Base-by-base conservation (phyloP, 2,329 filamentous ascomycete species). In the Corynespora cassiicola region DNA sequence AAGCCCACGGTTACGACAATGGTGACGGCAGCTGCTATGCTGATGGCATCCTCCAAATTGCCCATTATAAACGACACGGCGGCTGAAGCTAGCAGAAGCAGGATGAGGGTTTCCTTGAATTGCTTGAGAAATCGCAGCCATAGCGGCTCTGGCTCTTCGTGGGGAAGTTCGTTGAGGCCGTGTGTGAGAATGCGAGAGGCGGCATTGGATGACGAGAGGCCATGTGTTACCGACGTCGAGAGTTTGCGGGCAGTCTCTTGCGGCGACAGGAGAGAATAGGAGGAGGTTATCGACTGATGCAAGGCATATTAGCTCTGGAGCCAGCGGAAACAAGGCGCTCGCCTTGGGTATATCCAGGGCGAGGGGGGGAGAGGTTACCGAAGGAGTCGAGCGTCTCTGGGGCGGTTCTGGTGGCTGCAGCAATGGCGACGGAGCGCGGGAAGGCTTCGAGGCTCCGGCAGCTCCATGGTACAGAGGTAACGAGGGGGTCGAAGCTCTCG, bases 1-100 rank as follows among this genome's bases (percentile, higher is more conserved):
- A 99, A 99, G 2, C 92, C 94, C 26, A 99, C 94, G 0, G 87
- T 87, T 16, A 99, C 91, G 5, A 99, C 94, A 55, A 99, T 99
- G 17, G 91, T 96, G 15, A 99, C 94, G 2, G 94, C 94, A 20
- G 96, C 85, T 0, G 92, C 88, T 61, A 99, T 99, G 69, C 92
- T 97, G 57, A 99, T 74, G 5, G 92, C 92, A 72, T 99, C 95
- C 58, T 97, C 92, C 63, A 86, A 84, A 63, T 99, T 99, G 34
- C 91, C 90, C 68, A 99, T 86, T 27, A 97, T 70, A 31, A 97
- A 82, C 0, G 92, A 97, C 24, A 95, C 86, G 12, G 80, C 86
- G 1, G 94, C 92, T 3, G 94, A 97, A 6, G 84, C 87, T 15
- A 99, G 80, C 11, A 99, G 79, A n/a, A 99, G 79, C 15, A 97